A percentile compares a stretch with the other conserved stretches of the same genome.
Evolutionary conservation across 345 rosid species (phyloP).

Genomic region (Citrus glauca): DNA sequence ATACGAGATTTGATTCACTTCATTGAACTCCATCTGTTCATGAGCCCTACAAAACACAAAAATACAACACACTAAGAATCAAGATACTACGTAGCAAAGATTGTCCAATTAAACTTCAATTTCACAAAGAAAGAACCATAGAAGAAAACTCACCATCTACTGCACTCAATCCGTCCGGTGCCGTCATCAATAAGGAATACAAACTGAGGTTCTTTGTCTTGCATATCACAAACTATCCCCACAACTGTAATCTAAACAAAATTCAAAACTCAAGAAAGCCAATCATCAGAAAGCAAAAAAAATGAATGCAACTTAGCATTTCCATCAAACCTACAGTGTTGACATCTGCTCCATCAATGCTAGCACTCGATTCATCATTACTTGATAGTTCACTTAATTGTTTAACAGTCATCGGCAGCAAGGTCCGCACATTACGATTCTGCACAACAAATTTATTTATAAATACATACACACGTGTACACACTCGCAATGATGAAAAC

Average conservation of each 20-base stretch:
- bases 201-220: constrained; percentile 69
- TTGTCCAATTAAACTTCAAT: neutral
- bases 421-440: constrained; percentile 53
- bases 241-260: constrained; percentile 52
- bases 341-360: constrained; percentile 56
- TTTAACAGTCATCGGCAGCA: constrained; percentile 70
- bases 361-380: constrained; percentile 46
- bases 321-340: constrained; percentile 41
- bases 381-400: constrained; percentile 43
- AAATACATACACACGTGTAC: neutral
- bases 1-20: constrained; percentile 67
- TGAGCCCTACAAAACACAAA: constrained; percentile 59
- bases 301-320: neutral
- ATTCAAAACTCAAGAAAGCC: neutral
- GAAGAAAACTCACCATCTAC: constrained; percentile 52
- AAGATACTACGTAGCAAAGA: neutral
- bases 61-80: constrained; percentile 7
- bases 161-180: constrained; percentile 78
- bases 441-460: constrained; percentile 14
- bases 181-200: constrained; percentile 76
- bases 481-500: neutral
- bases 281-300: neutral
- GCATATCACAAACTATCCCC: constrained; percentile 53
- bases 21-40: constrained; percentile 70
- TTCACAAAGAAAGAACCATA: neutral